Evolutionary conservation across 352 stramenopile species (phyloP).

Genomic region (Albugo candida): DNA sequence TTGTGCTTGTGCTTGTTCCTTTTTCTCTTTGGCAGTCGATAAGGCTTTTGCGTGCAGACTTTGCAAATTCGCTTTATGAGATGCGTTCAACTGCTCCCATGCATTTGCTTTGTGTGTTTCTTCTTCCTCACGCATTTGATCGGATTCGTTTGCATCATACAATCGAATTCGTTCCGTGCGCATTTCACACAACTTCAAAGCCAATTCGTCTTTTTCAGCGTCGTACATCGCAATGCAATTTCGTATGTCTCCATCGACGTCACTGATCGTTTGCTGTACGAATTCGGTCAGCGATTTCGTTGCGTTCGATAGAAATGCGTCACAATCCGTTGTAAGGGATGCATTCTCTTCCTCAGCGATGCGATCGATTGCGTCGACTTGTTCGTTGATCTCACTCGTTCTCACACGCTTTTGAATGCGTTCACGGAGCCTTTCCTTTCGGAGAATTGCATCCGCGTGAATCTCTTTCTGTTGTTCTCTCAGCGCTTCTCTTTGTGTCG

Average conservation of each 20-base stretch:
- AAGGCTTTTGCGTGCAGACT: no score
- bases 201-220: not conserved
- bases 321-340: not conserved
- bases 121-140: no score
- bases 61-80: no score
- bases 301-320: no score
- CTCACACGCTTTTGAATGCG: not conserved
- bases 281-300: conserved; percentile 5
- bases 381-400: not conserved
- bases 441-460: not conserved
- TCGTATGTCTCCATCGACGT: conserved; percentile 10
- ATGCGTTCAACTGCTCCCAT: no score
- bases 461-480: conserved; percentile 1
- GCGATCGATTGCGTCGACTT: not conserved
- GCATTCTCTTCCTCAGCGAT: not conserved
- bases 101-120: no score
- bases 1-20: no score
- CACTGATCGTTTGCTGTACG: conserved; percentile 13
- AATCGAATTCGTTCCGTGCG: no score
- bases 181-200: no score
- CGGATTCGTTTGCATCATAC: no score
- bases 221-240: not conserved
- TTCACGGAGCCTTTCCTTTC: not conserved
- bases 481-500: conserved; percentile 7
- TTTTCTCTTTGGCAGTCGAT: no score